A percentile compares a stretch with the other conserved stretches of the same genome.
Conservation (phyloP, 2,329 filamentous ascomycete genomes). For the Juglanconis oblonga region DNA sequence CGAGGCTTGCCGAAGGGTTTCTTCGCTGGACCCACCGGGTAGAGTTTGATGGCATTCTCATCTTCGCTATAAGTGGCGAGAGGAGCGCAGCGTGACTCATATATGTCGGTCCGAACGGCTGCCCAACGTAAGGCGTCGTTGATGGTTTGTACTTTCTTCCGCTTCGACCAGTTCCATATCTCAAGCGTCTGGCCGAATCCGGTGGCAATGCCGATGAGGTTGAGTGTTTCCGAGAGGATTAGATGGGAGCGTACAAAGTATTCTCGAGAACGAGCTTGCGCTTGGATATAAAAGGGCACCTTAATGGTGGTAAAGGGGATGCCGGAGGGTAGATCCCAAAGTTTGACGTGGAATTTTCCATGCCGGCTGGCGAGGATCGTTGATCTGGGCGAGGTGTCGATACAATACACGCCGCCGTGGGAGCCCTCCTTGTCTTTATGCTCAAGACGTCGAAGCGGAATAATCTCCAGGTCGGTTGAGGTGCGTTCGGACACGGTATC, state of each 20-base stretch:
- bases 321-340: slow-evolving; percentile 27
- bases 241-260: slow-evolving; percentile 42
- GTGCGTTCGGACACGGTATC: neutral
- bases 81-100: slow-evolving; percentile 31
- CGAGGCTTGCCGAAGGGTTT: slow-evolving; percentile 35
- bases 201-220: slow-evolving; percentile 35
- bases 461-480: neutral
- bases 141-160: slow-evolving; percentile 37
- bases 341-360: slow-evolving; percentile 28
- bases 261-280: slow-evolving; percentile 36
- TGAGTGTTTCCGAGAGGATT: slow-evolving; percentile 37
- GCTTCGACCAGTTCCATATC: slow-evolving; percentile 38
- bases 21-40: slow-evolving; percentile 29
- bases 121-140: slow-evolving; percentile 37
- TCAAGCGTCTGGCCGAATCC: slow-evolving; percentile 38
- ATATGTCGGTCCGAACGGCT: slow-evolving; percentile 32
- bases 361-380: slow-evolving; percentile 33
- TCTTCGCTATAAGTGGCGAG: slow-evolving; percentile 35
- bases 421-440: slow-evolving; percentile 27
- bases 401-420: slow-evolving; percentile 31
- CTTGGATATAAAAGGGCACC: slow-evolving; percentile 36
- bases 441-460: slow-evolving; percentile 22
- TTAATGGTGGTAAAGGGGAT: slow-evolving; percentile 30
- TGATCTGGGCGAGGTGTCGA: slow-evolving; percentile 33
- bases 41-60: slow-evolving; percentile 32